phyloP scores from a whole-genome alignment of 2,329 filamentous ascomycete genomes.

The Eurotiales sp. region DNA sequence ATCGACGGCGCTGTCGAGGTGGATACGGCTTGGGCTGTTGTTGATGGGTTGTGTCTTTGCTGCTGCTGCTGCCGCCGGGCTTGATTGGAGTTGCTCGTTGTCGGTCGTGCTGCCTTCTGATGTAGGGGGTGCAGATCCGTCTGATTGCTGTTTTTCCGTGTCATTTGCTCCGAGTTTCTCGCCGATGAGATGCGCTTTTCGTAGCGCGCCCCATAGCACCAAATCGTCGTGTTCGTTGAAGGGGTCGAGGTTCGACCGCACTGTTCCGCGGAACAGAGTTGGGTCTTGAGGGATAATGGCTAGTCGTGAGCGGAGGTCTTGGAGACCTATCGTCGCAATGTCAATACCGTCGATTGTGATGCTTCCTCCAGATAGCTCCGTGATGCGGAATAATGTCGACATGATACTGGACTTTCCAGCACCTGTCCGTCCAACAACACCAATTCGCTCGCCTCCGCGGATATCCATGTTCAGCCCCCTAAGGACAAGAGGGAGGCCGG shows the following conservation, averaged over 20 bases:
- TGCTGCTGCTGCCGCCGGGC: too few relatives aligned
- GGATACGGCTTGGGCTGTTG: slow-evolving; percentile 53
- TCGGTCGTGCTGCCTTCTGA: not conserved
- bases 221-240: slow-evolving; percentile 45
- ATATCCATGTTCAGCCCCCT: slow-evolving; percentile 56
- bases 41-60: too few relatives aligned
- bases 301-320: slow-evolving; percentile 40
- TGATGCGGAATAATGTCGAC: slow-evolving; percentile 44
- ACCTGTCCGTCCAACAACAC: slow-evolving; percentile 45
- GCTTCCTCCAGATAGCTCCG: slow-evolving; percentile 36
- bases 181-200: slow-evolving; percentile 45
- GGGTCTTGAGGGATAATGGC: slow-evolving; percentile 47
- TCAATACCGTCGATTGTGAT: slow-evolving; percentile 44
- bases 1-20: slow-evolving; percentile 80
- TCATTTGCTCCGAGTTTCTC: slow-evolving; percentile 28
- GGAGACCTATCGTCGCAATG: slow-evolving; percentile 38
- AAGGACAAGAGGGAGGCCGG: slow-evolving; percentile 68
- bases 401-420: slow-evolving; percentile 47
- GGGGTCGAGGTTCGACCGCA: slow-evolving; percentile 44
- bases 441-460: slow-evolving; percentile 45
- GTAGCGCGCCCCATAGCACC: slow-evolving; percentile 45
- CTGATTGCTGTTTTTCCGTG: not conserved
- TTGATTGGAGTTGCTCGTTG: not conserved
- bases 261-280: slow-evolving; percentile 42
- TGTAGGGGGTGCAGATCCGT: not conserved